phyloP scores from a whole-genome alignment of 306 rosid species.

The Quercus agrifolia region DNA sequence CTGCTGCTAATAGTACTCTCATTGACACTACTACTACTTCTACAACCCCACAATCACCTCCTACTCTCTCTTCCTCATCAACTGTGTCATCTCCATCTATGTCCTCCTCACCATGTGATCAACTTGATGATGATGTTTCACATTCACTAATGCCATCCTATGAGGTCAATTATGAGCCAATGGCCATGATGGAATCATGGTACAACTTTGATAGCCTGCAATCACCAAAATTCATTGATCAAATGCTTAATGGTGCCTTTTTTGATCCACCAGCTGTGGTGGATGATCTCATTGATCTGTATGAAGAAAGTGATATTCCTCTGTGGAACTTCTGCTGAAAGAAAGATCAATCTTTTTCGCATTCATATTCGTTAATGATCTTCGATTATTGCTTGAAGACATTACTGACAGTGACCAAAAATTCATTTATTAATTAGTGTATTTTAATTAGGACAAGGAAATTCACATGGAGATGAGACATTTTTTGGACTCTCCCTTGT shows the following conservation, averaged over 20 bases:
- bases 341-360: background rate
- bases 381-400: conserved; percentile 24
- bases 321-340: conserved; percentile 88
- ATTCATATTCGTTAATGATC: conserved; percentile 46
- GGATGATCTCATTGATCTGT: conserved; percentile 35
- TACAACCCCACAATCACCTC: conserved; percentile 23
- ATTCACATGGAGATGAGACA: conserved; percentile 38
- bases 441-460: conserved; percentile 25
- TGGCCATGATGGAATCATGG: conserved; percentile 64
- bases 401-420: conserved; percentile 48
- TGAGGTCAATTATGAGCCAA: conserved; percentile 26
- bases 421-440: background rate
- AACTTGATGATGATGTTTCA: conserved; percentile 43
- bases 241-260: conserved; percentile 51
- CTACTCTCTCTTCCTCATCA: conserved; percentile 46
- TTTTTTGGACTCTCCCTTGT: conserved; percentile 39
- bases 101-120: conserved; percentile 44
- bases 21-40: conserved; percentile 29
- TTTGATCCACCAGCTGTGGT: conserved; percentile 50
- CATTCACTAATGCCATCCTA: conserved; percentile 32
- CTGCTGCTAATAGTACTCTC: conserved; percentile 57
- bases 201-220: conserved; percentile 45
- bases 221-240: conserved; percentile 60
- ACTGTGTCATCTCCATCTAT: conserved; percentile 47
- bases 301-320: conserved; percentile 74